Base-by-base conservation (phyloP, 2,329 filamentous ascomycete genomes). In the Talaromyces sp. region DNA sequence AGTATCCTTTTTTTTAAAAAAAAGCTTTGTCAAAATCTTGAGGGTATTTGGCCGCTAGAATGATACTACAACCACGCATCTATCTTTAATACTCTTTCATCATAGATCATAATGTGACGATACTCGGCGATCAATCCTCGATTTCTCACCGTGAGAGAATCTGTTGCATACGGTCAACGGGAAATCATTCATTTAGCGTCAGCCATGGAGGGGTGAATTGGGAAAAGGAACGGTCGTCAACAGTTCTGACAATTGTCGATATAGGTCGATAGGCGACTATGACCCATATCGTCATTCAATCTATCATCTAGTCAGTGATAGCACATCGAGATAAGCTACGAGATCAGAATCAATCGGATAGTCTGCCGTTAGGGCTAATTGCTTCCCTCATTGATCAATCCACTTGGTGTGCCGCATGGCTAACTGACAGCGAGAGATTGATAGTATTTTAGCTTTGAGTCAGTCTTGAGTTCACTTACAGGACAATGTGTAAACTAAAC, bases 41-140 rank as follows among this genome's bases (percentile, higher is more conserved):
- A 6, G 27, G 27, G 27, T 31, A 93, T 95, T 72, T 93, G 89
- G 70, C 95, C 95, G 65, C 95, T 95, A 13, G 95, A 95, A 73
- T 98, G 95, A 73, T 91, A 97, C 61, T 87, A 87, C 61, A 96
- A 81, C 92, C 93, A 99, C 43, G 89, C 84, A 77, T 98, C 94
- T 37, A 92, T 88, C 79, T 93, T 97, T 70, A 98, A 79, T 10
- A 97, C 93, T 72, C 88, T 87, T 66, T 87, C 84, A 70, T 97
- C 87, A 66, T 95, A 83, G 62, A 99, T 92, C 67, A 97, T 84
- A 64, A 99, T 85, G 68, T 87, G 86, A 65, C 86, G 86, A 4
- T 93, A 94, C 65, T 91, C 87, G 8, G 93, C 91, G 72, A 99
- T 97, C 71, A 94, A 80, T 6, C 87, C 77, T 97, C 93, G 66